Conservation (phyloP, 2,329 filamentous ascomycete genomes). For the Claviceps spartinae region DNA sequence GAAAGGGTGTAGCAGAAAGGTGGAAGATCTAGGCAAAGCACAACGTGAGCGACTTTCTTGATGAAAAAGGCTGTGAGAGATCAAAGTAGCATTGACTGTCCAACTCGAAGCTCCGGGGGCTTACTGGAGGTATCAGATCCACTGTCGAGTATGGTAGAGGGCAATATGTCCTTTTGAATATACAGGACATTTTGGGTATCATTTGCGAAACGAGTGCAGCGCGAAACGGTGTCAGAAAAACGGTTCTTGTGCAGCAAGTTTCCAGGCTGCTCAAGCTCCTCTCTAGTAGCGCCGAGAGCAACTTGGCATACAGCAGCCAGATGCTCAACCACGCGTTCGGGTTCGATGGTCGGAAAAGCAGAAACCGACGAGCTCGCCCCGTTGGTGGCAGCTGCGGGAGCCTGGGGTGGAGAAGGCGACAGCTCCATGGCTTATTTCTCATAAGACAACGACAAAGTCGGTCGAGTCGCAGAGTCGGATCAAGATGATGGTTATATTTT, state of each 20-base stretch:
- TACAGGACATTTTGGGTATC: conserved; percentile 83
- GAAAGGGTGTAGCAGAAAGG: conserved; percentile 67
- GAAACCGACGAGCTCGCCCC: conserved; percentile 25
- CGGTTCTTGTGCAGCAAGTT: conserved; percentile 66
- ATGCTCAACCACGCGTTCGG: conserved; percentile 58
- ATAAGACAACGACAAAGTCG: background rate
- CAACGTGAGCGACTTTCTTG: background rate
- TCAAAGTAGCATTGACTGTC: background rate
- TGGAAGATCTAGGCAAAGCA: conserved; percentile 23
- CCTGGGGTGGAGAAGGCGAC: conserved; percentile 30
- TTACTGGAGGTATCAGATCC: conserved; percentile 31
- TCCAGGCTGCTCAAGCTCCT: conserved; percentile 67
- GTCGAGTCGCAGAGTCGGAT: background rate
- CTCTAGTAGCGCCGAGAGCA: conserved; percentile 59
- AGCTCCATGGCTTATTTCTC: conserved; percentile 35
- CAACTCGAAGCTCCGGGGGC: conserved; percentile 8
- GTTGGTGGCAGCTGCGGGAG: conserved; percentile 26
- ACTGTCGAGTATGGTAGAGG: conserved; percentile 37
- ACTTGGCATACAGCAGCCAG: conserved; percentile 57
- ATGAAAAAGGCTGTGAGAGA: background rate
- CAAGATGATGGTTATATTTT: background rate
- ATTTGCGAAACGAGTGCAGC: conserved; percentile 78
- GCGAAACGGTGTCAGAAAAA: conserved; percentile 67
- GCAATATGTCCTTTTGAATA: conserved; percentile 67
- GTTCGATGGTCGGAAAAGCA: conserved; percentile 47